These are phyloP conservation scores for Neoascochyta sp. DNA, from an alignment of 2,329 filamentous ascomycete species.

Conservation along the genomic window DNA sequence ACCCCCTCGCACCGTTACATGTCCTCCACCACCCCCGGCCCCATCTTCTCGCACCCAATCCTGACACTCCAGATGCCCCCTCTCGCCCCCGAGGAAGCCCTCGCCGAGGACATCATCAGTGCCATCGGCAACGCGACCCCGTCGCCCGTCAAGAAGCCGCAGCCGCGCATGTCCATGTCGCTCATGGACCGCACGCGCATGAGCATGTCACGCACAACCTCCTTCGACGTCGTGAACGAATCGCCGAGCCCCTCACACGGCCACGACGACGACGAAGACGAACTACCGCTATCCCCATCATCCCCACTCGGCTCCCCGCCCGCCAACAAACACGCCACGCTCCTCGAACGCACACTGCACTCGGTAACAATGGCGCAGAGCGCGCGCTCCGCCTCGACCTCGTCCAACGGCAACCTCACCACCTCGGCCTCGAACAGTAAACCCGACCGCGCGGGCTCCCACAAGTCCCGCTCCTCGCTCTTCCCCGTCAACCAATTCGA, in stretches of 20 bases:
- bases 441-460: constrained; percentile 16
- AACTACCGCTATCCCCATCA: constrained; percentile 2
- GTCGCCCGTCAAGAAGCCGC: constrained; percentile 39
- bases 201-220: constrained; percentile 41
- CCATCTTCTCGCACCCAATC: constrained; percentile 15
- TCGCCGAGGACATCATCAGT: constrained; percentile 41
- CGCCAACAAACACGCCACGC: constrained; percentile 39
- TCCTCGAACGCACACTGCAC: constrained; percentile 71
- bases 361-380: too few species aligned
- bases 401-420: constrained; percentile 39
- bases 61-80: constrained; percentile 15
- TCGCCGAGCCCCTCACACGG: constrained; percentile 15
- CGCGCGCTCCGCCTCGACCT: too few species aligned
- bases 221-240: constrained; percentile 25
- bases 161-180: constrained; percentile 41
- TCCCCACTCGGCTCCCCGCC: constrained; percentile 14
- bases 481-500: constrained; percentile 58
- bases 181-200: constrained; percentile 48
- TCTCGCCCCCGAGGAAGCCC: constrained; percentile 25
- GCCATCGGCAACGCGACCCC: constrained; percentile 40
- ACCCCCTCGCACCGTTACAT: too few species aligned
- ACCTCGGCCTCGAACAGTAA: constrained; percentile 9
- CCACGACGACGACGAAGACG: too few species aligned
- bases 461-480: constrained; percentile 20
- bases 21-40: too few species aligned